Percentiles rank a stretch among this genome's conserved stretches.
phyloP scores from a whole-genome alignment of 2,329 filamentous ascomycete genomes.

The Boeremia exigua region DNA sequence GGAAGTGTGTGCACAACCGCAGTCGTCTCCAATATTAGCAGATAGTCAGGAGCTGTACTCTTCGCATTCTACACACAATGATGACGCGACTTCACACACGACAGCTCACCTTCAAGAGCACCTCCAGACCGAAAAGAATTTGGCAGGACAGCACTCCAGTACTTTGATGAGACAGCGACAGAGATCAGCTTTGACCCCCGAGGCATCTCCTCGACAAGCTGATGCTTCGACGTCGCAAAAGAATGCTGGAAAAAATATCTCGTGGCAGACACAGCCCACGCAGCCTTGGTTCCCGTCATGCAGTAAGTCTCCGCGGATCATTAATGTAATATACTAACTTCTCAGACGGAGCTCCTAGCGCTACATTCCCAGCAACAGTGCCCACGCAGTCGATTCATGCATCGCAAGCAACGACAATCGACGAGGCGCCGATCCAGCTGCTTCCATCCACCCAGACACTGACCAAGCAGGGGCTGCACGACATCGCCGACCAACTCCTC shows the following conservation, averaged over 20 bases:
- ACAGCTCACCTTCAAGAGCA: not conserved
- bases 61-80: not conserved
- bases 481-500: slow-evolving; percentile 22
- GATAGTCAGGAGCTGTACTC: slow-evolving; percentile 5
- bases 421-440: not conserved
- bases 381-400: not conserved
- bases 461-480: slow-evolving; percentile 6
- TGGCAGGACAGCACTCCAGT: not conserved
- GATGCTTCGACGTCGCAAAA: not conserved
- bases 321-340: not conserved
- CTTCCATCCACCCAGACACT: not conserved
- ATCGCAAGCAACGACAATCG: slow-evolving; percentile 16
- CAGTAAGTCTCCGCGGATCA: not conserved
- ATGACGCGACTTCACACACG: not conserved
- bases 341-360: too few relatives aligned
- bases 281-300: not conserved
- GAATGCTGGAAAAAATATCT: not conserved
- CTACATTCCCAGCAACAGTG: not conserved
- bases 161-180: not conserved
- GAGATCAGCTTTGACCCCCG: not conserved
- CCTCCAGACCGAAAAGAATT: not conserved
- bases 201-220: not conserved
- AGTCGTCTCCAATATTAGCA: slow-evolving; percentile 1
- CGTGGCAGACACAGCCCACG: slow-evolving; percentile 9
- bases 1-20: slow-evolving; percentile 11